phyloP scores from a whole-genome alignment of 345 rosid species.

The Anastatica hierochuntica region DNA sequence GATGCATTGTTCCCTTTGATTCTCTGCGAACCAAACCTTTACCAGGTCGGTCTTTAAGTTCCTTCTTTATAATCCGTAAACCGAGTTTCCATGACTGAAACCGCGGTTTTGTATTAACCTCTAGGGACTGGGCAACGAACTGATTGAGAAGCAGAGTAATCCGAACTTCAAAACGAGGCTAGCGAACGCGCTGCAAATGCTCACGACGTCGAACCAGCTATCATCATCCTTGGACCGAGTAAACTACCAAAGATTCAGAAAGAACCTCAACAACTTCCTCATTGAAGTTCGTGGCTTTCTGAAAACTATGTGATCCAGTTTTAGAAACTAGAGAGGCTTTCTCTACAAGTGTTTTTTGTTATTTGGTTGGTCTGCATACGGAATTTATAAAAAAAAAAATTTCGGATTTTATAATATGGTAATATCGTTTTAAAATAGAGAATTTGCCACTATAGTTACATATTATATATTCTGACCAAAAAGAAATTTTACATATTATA shows the following conservation, averaged over 20 bases:
- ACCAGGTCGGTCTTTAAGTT: constrained; percentile 47
- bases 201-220: constrained; percentile 79
- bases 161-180: constrained; percentile 50
- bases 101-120: constrained; percentile 5
- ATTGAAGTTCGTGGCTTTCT: constrained; percentile 90
- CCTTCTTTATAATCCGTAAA: background rate
- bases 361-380: too few relatives aligned
- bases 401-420: too few relatives aligned
- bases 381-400: too few relatives aligned
- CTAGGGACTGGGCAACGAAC: constrained; percentile 64
- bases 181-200: constrained; percentile 58
- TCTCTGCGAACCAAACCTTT: constrained; percentile 79
- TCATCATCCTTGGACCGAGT: constrained; percentile 69
- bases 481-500: too few relatives aligned
- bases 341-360: too few relatives aligned
- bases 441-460: too few relatives aligned
- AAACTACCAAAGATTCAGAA: constrained; percentile 88
- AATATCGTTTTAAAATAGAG: too few relatives aligned
- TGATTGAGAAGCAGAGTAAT: constrained; percentile 70
- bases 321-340: too few relatives aligned
- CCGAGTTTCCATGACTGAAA: background rate
- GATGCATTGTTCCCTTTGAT: constrained; percentile 94
- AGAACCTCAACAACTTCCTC: constrained; percentile 70
- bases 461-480: too few relatives aligned
- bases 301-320: constrained; percentile 42